A percentile compares a stretch with the other conserved stretches of the same genome.
Evolutionary conservation across 2,329 filamentous ascomycete genomes (phyloP).

Genomic region (Pseudogymnoascus sp.): DNA sequence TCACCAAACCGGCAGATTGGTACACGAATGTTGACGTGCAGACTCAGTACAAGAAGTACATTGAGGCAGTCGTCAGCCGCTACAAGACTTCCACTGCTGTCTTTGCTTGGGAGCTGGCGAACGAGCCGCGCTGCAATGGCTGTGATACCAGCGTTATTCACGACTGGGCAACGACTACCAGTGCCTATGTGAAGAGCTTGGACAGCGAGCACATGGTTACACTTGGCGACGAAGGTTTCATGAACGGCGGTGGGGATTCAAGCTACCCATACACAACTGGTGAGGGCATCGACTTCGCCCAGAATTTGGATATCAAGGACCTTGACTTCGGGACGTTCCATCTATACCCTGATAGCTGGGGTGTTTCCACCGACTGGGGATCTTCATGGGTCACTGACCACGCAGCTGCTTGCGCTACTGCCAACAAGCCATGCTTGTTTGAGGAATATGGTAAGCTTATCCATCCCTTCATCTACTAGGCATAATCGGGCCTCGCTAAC

Average conservation of each 20-base stretch:
- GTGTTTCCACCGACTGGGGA: constrained; percentile 32
- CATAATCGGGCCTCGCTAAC: background rate
- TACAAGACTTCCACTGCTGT: constrained; percentile 52
- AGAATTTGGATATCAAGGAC: constrained; percentile 38
- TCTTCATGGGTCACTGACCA: constrained; percentile 40
- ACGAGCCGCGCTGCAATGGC: constrained; percentile 57
- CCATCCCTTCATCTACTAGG: background rate
- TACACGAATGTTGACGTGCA: constrained; percentile 47
- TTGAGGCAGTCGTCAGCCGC: constrained; percentile 48
- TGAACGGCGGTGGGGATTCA: constrained; percentile 26
- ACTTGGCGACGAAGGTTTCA: constrained; percentile 55
- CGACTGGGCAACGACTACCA: constrained; percentile 50
- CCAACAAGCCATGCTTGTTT: constrained; percentile 33
- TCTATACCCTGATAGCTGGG: constrained; percentile 39
- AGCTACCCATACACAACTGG: constrained; percentile 34
- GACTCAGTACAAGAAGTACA: constrained; percentile 49
- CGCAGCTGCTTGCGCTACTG: constrained; percentile 28
- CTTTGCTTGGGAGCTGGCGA: constrained; percentile 61
- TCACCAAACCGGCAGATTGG: constrained; percentile 39
- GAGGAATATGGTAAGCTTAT: constrained; percentile 32
- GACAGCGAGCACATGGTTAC: constrained; percentile 54
- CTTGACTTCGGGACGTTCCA: constrained; percentile 47
- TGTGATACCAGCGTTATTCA: constrained; percentile 50
- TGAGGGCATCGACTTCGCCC: constrained; percentile 38
- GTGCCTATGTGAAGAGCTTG: constrained; percentile 54